Conservation (phyloP, 1,284 basidiomycete species). For the Fomitopsis schrenkii region DNA sequence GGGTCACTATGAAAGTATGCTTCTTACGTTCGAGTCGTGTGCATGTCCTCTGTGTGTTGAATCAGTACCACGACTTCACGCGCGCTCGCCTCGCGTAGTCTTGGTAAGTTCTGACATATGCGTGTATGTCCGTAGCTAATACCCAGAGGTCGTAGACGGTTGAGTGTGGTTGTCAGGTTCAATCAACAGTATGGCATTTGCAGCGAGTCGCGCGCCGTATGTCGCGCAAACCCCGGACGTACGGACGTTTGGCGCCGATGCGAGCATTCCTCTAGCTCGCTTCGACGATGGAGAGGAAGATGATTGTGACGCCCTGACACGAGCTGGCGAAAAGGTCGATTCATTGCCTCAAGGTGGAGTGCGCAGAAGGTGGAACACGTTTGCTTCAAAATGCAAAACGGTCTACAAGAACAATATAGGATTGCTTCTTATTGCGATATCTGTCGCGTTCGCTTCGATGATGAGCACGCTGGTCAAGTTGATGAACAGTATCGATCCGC, state of each 20-base stretch:
- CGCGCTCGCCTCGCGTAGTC: no score
- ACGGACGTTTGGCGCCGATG: not conserved
- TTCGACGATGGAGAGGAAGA: not conserved
- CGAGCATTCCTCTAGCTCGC: slow-evolving; percentile 3
- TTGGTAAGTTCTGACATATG: no score
- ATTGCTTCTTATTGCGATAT: slow-evolving; percentile 52
- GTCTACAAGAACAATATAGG: slow-evolving; percentile 46
- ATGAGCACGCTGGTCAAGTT: slow-evolving; percentile 63
- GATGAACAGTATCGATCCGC: slow-evolving; percentile 53
- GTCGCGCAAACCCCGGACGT: slow-evolving; percentile 4
- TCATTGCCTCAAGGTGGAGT: not conserved
- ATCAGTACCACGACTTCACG: no score
- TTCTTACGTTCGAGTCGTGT: no score
- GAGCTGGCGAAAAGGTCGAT: not conserved
- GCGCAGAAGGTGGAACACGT: not conserved
- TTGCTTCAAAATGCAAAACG: not conserved
- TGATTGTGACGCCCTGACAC: not conserved
- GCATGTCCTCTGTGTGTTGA: no score
- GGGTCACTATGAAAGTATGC: no score
- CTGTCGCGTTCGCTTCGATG: slow-evolving; percentile 59
- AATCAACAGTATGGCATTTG: not conserved
- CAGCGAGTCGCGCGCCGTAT: slow-evolving; percentile 5
- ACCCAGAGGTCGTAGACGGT: no score
- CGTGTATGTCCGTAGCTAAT: no score
- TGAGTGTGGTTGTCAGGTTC: no score